Evolutionary conservation across 73 alveolate species (phyloP).

Genomic region (Stentor coeruleus): DNA sequence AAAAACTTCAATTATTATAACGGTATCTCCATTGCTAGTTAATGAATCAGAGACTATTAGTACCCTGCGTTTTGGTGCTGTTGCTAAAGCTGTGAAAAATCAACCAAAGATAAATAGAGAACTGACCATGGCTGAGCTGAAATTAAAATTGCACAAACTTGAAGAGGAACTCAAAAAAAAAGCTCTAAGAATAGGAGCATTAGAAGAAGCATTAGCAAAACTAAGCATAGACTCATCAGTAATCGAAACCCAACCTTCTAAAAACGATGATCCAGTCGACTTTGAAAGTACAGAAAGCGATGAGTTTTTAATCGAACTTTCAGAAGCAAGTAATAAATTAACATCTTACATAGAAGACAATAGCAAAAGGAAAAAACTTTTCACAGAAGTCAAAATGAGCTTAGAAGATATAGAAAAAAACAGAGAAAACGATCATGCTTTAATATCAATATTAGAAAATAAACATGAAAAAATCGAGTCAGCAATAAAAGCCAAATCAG

Average conservation of each 20-base stretch:
- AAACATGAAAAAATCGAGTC: slow-evolving; percentile 30
- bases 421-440: slow-evolving; percentile 53
- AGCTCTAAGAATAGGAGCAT: background rate
- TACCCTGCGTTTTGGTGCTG: slow-evolving; percentile 67
- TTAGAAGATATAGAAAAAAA: background rate
- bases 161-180: slow-evolving; percentile 20
- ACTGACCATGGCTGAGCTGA: slow-evolving; percentile 12
- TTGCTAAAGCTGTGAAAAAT: slow-evolving; percentile 67
- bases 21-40: slow-evolving; percentile 57
- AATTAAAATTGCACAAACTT: background rate
- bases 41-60: slow-evolving; percentile 68
- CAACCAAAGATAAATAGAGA: slow-evolving; percentile 14
- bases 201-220: slow-evolving; percentile 92
- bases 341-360: slow-evolving; percentile 27
- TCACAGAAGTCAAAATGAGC: background rate
- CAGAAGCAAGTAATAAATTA: background rate
- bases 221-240: too few species aligned
- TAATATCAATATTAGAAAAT: slow-evolving; percentile 54
- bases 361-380: slow-evolving; percentile 30
- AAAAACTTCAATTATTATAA: slow-evolving; percentile 72
- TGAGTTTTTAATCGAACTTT: background rate
- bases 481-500: background rate
- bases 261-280: background rate
- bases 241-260: slow-evolving; percentile 64
- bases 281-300: background rate